Base-by-base conservation (phyloP, 495 filamentous ascomycete genomes). In the Halenospora varia region DNA sequence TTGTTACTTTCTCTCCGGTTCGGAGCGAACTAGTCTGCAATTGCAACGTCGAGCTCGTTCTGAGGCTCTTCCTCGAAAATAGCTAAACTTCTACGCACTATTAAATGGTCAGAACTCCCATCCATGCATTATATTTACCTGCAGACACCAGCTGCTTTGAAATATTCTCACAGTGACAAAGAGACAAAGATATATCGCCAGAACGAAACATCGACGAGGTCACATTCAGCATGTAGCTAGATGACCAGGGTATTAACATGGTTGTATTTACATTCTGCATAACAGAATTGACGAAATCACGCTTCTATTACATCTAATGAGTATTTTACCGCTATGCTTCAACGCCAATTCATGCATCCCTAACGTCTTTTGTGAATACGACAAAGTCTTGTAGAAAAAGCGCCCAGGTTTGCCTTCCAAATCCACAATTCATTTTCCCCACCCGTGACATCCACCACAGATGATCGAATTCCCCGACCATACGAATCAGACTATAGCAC, bases 281-380 rank as follows among this genome's bases (percentile, higher is more conserved):
- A 45, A 45, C 18, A 17, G 18, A 45, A 15, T 45, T 6, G 17
- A 45, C 4, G 11, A 4, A 45, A 17, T n/a, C 18, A n/a, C 13
- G 42, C 42, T 45, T 54, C 25, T 59, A 53, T 49, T 39, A 60
- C 13, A 51, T 55, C 47, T 56, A 56, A 29, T 25, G 39, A 6
- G n/a, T 52, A 25, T 10, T 29, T 47, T 22, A 48, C 17, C 56
- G 56, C 61, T 63, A 63, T 63, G 56, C 56, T 45, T 3, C 11
- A 59, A 59, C 61, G 53, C 51, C 61, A 45, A 49, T 10, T 50
- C 10, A 29, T 35, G 19, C 49, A 10, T 19, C 18, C 20, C 10
- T 55, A 13, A 22, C 24, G 24, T 17, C 26, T 22, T 22, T 61
- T 60, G 53, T 45, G 48, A 26, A 56, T 49, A n/a, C n/a, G n/a